Conservation (phyloP, 345 rosid species). For the Reutealis trisperma region DNA sequence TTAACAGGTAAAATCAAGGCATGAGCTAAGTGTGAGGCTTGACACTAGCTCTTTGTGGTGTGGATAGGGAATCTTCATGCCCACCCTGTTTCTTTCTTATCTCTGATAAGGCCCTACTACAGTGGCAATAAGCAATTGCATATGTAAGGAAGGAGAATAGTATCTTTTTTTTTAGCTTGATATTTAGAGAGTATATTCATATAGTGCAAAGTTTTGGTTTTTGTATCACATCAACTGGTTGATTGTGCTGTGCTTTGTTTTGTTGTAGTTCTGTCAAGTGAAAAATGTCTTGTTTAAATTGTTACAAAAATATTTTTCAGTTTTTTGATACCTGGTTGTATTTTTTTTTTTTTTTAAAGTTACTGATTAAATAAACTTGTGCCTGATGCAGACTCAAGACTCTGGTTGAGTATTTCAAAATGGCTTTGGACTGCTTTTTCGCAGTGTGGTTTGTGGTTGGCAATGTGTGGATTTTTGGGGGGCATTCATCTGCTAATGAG, state of each 20-base stretch:
- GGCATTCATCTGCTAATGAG: conserved; percentile 78
- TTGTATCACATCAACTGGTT: neutral
- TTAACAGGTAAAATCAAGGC: neutral
- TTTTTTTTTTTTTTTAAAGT: too few relatives aligned
- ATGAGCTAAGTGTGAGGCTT: neutral
- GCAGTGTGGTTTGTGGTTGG: conserved; percentile 99
- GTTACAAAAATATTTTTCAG: neutral
- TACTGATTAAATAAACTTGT: neutral
- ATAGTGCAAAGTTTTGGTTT: neutral
- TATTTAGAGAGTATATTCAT: neutral
- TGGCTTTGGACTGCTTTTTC: conserved; percentile 97
- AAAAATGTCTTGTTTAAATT: neutral
- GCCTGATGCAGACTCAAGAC: conserved; percentile 62
- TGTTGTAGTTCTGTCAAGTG: neutral
- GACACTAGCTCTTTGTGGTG: neutral
- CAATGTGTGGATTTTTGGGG: conserved; percentile 98
- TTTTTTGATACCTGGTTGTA: neutral
- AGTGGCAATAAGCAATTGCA: neutral
- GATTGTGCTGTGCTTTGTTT: neutral
- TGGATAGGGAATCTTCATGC: neutral
- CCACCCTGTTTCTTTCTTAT: neutral
- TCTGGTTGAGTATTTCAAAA: conserved; percentile 85
- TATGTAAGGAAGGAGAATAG: neutral
- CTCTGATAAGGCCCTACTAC: too few relatives aligned
- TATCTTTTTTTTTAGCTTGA: neutral